Evolutionary conservation across 768 basidiomycete genomes (phyloP).

Genomic region (Tephrocybe sp.): DNA sequence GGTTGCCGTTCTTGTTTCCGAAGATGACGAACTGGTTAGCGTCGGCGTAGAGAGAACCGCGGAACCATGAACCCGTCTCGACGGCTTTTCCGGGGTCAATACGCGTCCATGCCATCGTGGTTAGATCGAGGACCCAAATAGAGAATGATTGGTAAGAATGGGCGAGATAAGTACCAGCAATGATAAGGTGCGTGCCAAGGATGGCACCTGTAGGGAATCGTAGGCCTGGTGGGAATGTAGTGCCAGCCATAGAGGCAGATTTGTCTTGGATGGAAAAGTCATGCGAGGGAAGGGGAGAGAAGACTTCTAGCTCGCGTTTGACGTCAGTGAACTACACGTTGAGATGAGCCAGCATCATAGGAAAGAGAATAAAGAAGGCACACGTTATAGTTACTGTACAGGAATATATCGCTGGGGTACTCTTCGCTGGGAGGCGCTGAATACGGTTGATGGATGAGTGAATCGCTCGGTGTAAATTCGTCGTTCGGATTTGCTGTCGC

Average conservation of each 20-base stretch:
- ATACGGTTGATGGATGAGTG: constrained; percentile 71
- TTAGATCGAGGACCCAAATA: constrained; percentile 91
- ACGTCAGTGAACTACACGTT: constrained; percentile 81
- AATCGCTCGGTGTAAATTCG: constrained; percentile 56
- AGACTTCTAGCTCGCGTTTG: constrained; percentile 90
- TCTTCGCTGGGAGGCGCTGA: constrained; percentile 69
- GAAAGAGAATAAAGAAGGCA: constrained; percentile 23
- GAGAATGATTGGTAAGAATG: constrained; percentile 94
- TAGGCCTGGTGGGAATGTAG: constrained; percentile 87
- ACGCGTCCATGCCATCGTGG: constrained; percentile 79
- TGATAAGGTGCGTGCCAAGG: constrained; percentile 85
- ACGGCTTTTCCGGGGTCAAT: constrained; percentile 88
- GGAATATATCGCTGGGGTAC: constrained; percentile 80
- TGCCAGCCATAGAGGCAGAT: constrained; percentile 76
- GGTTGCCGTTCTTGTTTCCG: constrained; percentile 83
- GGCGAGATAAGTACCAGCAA: constrained; percentile 94
- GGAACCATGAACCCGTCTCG: constrained; percentile 90
- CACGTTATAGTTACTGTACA: constrained; percentile 97
- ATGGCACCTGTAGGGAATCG: constrained; percentile 96
- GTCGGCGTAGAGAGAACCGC: constrained; percentile 83
- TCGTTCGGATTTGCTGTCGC: constrained; percentile 36
- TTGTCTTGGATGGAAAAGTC: constrained; percentile 80
- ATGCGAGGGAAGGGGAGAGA: constrained; percentile 74
- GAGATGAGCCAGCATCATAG: constrained; percentile 5
- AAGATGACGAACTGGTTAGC: constrained; percentile 87